Evolutionary conservation across 2,329 filamentous ascomycete species (phyloP), one percentile per base, ranked within the genome.

Genomic region (Monilinia laxa): DNA sequence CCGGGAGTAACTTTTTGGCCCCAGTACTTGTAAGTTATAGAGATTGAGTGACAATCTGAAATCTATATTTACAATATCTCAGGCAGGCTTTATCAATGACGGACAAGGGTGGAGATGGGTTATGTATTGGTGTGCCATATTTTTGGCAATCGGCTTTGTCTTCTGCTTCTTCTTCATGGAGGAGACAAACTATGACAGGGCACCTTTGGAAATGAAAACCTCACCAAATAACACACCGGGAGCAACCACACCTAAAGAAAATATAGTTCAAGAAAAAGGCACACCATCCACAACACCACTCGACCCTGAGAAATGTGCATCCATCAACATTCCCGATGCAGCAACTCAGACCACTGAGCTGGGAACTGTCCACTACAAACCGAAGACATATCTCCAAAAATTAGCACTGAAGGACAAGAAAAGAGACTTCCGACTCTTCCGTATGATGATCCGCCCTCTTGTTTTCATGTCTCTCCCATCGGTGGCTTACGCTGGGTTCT

Each of bases 121-220:
- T 20, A 77, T 83, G 75, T 81, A 82, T 70, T 85, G 83, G 78
- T 81, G 81, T 45, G 82, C 84, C 5, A 86, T 88, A 38, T 80
- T 87, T 69, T 74, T 77, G 3, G 83, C 76, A 0, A 75, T 81
- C 1, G 78, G 76, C 12, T 81, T 83, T 49, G 71, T 87, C 23
- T 79, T 85, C 69, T 75, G 83, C 1, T 86, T 85, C 76, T 83
- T 87, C 71, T 81, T 83, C 73, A 81, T 86, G 79, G 85, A 87
- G 74, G 85, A 87, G 74, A 86, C 85, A 6, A 87, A 73, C n/a
- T 75, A 72, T 63, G 69, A 74, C 49, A 70, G 73, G n/a, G 65
- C 53, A 9, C 67, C 70, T 7, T 25, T 68, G 11, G 67, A 70
- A 42, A 68, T 70, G 53, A 63, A 64, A 4, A 31, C 31, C 4